Conservation (phyloP, 768 basidiomycete genomes). For the Russula lepida region DNA sequence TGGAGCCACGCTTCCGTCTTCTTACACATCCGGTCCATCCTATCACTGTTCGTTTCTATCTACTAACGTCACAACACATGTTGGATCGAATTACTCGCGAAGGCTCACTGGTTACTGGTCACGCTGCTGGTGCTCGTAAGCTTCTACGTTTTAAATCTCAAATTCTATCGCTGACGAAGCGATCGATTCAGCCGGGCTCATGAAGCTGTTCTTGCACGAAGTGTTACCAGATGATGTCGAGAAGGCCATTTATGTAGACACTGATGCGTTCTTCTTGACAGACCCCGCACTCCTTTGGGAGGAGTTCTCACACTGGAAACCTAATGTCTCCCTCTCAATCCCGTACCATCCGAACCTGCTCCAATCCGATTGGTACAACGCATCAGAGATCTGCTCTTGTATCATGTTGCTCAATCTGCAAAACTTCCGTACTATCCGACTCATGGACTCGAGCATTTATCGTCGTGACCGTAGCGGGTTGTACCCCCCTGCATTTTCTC, state of each 20-base stretch:
- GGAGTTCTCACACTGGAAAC: constrained; percentile 30
- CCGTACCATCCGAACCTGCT: constrained; percentile 37
- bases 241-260: constrained; percentile 44
- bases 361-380: constrained; percentile 36
- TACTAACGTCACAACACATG: constrained; percentile 35
- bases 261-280: constrained; percentile 42
- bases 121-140: constrained; percentile 42
- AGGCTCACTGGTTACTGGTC: constrained; percentile 38
- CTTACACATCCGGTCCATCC: constrained; percentile 32
- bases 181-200: constrained; percentile 34
- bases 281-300: constrained; percentile 42
- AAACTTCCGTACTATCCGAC: constrained; percentile 34
- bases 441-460: constrained; percentile 42
- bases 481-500: constrained; percentile 30
- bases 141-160: neutral
- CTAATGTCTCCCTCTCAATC: constrained; percentile 35
- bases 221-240: constrained; percentile 36
- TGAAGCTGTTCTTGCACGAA: constrained; percentile 48
- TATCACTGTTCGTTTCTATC: constrained; percentile 37
- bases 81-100: constrained; percentile 38
- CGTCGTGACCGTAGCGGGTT: constrained; percentile 25
- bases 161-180: neutral
- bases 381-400: constrained; percentile 43
- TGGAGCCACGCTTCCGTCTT: constrained; percentile 34
- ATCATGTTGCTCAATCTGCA: constrained; percentile 45